phyloP scores from a whole-genome alignment of 129 eudicot genomes.

The Oenanthe sinensis region DNA sequence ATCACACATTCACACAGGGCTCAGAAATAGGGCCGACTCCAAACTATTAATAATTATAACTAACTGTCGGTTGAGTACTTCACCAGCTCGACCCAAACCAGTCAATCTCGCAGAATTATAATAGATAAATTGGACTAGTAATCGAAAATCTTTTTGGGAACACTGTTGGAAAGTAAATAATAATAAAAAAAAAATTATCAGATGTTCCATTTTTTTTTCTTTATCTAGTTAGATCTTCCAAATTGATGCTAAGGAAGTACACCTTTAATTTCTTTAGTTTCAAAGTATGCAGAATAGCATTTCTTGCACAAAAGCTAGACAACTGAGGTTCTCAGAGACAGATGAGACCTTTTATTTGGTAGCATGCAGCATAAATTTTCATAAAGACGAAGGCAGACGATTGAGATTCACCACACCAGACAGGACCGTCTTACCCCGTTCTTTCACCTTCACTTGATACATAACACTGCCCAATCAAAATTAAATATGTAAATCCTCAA shows the following conservation, averaged over 20 bases:
- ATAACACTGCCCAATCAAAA: slow-evolving; percentile 54
- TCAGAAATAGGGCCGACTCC: not conserved
- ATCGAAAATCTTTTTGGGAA: not conserved
- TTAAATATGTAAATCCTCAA: not conserved
- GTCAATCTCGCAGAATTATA: not conserved
- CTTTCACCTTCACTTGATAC: slow-evolving; percentile 84
- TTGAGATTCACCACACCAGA: slow-evolving; percentile 65
- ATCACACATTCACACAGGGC: not conserved
- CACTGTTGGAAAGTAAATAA: not conserved
- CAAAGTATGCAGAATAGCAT: not conserved
- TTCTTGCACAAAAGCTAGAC: not conserved
- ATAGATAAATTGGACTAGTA: not conserved
- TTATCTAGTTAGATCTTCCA: not conserved
- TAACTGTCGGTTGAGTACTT: not conserved
- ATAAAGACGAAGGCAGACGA: slow-evolving; percentile 50
- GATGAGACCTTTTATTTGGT: not conserved
- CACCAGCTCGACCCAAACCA: not conserved
- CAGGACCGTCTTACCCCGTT: slow-evolving; percentile 68
- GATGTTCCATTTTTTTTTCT: not conserved
- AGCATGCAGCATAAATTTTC: slow-evolving; percentile 13
- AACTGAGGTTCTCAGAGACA: not conserved
- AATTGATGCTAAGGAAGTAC: not conserved
- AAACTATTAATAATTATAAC: not conserved
- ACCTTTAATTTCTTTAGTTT: not conserved
- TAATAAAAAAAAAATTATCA: not conserved